Base-by-base conservation (phyloP, 805 yeast genomes). In the Metschnikowia lachancei region DNA sequence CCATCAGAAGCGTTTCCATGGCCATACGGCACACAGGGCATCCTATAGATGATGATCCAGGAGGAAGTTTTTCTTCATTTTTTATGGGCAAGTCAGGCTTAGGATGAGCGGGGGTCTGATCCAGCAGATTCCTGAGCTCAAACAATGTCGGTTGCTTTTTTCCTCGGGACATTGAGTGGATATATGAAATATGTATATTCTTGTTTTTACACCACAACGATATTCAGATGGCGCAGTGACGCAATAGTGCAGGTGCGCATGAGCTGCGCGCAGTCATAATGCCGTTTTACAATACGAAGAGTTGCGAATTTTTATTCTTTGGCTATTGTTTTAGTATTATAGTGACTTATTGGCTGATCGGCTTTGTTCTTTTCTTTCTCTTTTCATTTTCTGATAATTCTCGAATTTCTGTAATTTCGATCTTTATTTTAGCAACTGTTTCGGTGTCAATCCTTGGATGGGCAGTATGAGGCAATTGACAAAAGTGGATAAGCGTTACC, bases 21-120 rank as follows among this genome's bases (percentile, higher is more conserved):
- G 70, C 60, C 2, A 64, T 43, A 6, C 49, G 45, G 53, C 89
- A 83, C 1, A 82, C 60, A 0, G 87, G 88, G 56, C 89, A 83
- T 11, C 35, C 22, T 7, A 45, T 17, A 14, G 31, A 29, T 11
- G 13, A 11, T 3, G 19, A 13, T 2, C 22, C 22, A 17, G 12
- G 8, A 10, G 20, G 12, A 7, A 17, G 6, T 10, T 36, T 36
- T 36, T 19, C 39, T 5, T n/a, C 24, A 3, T 4, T 28, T 14
- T 26, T 13, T 12, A 3, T 20, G 14, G 19, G 4, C 11, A 18
- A 4, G 19, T 13, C 17, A 3, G 31, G 31, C 14, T 29, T 11
- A 4, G 32, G 32, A 12, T n/a, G 13, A 4, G 32, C 4, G 10
- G 32, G 4, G 13, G 11, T n/a, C 13, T n/a, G 32, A 4, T 29